Evolutionary conservation across 257 asterid species (phyloP).

Genomic region (Solanum etuberosum): DNA sequence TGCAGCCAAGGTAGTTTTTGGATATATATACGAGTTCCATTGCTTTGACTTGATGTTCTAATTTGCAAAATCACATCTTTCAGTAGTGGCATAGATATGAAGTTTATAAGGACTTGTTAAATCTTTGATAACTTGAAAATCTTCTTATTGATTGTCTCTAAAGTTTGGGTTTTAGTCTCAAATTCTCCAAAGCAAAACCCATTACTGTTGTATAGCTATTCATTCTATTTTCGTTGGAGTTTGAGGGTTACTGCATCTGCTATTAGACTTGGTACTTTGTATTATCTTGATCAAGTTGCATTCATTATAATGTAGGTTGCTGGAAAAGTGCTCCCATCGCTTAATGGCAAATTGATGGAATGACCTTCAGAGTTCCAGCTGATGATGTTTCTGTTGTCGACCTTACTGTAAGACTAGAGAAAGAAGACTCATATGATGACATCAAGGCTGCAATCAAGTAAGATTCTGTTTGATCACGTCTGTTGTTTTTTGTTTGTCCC

Average conservation of each 20-base stretch:
- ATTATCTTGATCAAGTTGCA: slow-evolving; percentile 4
- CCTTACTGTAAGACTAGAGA: slow-evolving; percentile 63
- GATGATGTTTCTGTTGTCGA: slow-evolving; percentile 78
- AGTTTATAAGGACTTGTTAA: neutral
- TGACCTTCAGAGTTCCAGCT: slow-evolving; percentile 80
- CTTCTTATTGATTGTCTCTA: neutral
- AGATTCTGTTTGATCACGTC: neutral
- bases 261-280: neutral
- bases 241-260: neutral
- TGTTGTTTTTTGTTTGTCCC: neutral
- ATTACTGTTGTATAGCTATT: neutral
- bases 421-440: slow-evolving; percentile 53
- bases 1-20: slow-evolving; percentile 49
- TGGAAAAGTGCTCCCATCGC: slow-evolving; percentile 73
- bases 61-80: neutral
- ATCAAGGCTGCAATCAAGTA: slow-evolving; percentile 68
- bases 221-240: neutral
- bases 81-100: neutral
- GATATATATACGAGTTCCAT: neutral
- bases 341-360: slow-evolving; percentile 69
- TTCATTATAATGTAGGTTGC: slow-evolving; percentile 40
- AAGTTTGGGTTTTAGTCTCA: neutral
- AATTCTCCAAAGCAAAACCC: neutral
- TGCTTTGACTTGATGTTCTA: too few relatives aligned
- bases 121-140: neutral